phyloP scores from a whole-genome alignment of 208 protist species.

The Wallacemonas sp. region DNA sequence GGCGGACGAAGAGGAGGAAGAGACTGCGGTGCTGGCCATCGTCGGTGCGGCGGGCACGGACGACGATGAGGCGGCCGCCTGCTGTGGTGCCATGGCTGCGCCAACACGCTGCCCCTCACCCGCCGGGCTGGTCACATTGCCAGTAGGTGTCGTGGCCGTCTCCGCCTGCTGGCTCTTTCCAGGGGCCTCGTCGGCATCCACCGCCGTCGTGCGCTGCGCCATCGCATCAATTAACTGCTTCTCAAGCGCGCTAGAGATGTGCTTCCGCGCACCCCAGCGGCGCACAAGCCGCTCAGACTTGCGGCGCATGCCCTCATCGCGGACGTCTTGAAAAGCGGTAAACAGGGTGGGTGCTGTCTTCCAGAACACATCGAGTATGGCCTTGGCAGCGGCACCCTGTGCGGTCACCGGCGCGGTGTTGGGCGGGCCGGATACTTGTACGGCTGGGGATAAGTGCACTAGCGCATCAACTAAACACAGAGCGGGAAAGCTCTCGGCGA shows the following conservation, averaged over 20 bases:
- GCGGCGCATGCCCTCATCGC: conserved; percentile 39
- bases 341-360: conserved; percentile 32
- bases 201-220: conserved; percentile 11
- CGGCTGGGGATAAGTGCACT: conserved; percentile 13
- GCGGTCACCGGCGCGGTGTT: conserved; percentile 4
- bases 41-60: too few species aligned
- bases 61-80: too few species aligned
- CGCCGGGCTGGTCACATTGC: too few species aligned
- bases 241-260: conserved; percentile 24
- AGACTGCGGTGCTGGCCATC: too few species aligned
- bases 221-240: conserved; percentile 33
- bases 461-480: conserved; percentile 74
- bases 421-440: not conserved
- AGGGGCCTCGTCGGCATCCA: too few species aligned
- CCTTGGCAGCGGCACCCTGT: conserved; percentile 18
- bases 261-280: conserved; percentile 55
- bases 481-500: conserved; percentile 54
- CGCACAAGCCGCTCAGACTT: conserved; percentile 52
- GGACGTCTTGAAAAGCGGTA: conserved; percentile 24
- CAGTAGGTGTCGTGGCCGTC: not conserved
- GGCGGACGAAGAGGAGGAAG: not conserved
- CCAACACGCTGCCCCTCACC: too few species aligned
- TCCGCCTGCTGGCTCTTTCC: too few species aligned
- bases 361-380: conserved; percentile 64
- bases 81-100: too few species aligned